phyloP scores from a whole-genome alignment of 2,329 filamentous ascomycete genomes.

The Tricladium varicosporioides region DNA sequence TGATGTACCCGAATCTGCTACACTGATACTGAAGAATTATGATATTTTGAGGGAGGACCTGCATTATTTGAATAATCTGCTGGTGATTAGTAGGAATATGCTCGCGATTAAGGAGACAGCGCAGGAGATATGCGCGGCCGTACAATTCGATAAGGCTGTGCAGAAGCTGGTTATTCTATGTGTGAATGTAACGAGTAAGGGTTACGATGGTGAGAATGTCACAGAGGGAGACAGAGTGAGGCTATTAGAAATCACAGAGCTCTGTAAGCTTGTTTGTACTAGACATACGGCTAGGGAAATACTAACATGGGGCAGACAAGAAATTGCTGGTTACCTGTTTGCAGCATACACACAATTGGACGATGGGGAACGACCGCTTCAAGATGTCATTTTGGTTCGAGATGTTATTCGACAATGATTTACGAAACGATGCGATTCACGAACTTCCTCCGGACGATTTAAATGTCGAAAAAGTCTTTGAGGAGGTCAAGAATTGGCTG shows the following conservation, averaged over 20 bases:
- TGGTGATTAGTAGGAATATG: conserved; percentile 65
- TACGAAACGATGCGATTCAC: conserved; percentile 49
- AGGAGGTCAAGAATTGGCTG: conserved; percentile 62
- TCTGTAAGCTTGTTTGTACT: conserved; percentile 46
- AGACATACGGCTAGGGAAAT: background rate
- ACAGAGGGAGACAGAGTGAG: conserved; percentile 57
- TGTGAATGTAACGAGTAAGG: conserved; percentile 65
- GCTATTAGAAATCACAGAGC: conserved; percentile 61
- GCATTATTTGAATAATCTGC: conserved; percentile 62
- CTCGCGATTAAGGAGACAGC: conserved; percentile 64
- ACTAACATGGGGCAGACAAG: conserved; percentile 47
- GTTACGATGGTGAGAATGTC: conserved; percentile 60
- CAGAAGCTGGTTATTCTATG: conserved; percentile 65
- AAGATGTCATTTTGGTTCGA: conserved; percentile 70
- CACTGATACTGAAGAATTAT: conserved; percentile 62
- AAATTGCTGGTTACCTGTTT: conserved; percentile 64
- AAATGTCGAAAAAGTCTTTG: conserved; percentile 54
- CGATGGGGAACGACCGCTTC: conserved; percentile 65
- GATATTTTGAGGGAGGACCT: conserved; percentile 59
- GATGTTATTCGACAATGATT: conserved; percentile 59
- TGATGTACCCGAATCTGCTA: conserved; percentile 60
- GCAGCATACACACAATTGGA: conserved; percentile 69
- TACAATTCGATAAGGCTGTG: conserved; percentile 64
- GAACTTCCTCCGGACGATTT: conserved; percentile 50
- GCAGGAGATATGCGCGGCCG: conserved; percentile 63